Evolutionary conservation across 352 stramenopile genomes (phyloP).

Genomic region (Pythium phragmitis): DNA sequence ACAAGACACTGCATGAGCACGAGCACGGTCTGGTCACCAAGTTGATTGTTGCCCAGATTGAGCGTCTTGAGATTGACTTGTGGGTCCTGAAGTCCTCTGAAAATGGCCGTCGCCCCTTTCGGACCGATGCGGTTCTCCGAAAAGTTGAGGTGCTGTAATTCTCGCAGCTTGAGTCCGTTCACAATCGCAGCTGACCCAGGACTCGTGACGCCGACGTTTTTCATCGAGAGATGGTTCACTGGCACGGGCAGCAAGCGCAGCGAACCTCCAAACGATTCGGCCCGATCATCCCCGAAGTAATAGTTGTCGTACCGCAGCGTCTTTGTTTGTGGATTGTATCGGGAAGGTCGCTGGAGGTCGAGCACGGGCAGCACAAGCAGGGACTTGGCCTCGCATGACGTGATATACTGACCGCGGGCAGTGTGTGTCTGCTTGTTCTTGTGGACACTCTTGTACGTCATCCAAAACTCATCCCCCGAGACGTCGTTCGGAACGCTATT

Average conservation of each 20-base stretch:
- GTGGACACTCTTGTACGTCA: slow-evolving; percentile 42
- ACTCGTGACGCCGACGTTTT: slow-evolving; percentile 64
- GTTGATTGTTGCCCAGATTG: slow-evolving; percentile 68
- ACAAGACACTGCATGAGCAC: slow-evolving; percentile 59
- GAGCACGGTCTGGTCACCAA: slow-evolving; percentile 62
- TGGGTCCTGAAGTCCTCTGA: slow-evolving; percentile 50
- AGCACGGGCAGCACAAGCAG: slow-evolving; percentile 68
- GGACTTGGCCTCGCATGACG: slow-evolving; percentile 49
- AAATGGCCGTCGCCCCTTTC: slow-evolving; percentile 57
- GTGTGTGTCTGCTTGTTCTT: slow-evolving; percentile 41
- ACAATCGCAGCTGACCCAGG: slow-evolving; percentile 58
- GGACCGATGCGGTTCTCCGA: slow-evolving; percentile 60
- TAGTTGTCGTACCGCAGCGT: slow-evolving; percentile 69
- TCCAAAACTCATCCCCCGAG: slow-evolving; percentile 43
- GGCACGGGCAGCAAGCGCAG: slow-evolving; percentile 54
- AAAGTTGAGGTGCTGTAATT: slow-evolving; percentile 67
- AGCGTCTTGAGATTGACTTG: slow-evolving; percentile 61
- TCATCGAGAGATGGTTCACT: slow-evolving; percentile 68
- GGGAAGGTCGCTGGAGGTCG: slow-evolving; percentile 44
- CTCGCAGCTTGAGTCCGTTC: slow-evolving; percentile 42
- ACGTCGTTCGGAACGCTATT: neutral
- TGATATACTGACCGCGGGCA: slow-evolving; percentile 59
- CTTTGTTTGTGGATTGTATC: slow-evolving; percentile 44
- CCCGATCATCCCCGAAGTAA: slow-evolving; percentile 68
- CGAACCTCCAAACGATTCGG: slow-evolving; percentile 57